Evolutionary conservation across 1,284 basidiomycete genomes (phyloP).

Genomic region (Vanrija pseudolonga): DNA sequence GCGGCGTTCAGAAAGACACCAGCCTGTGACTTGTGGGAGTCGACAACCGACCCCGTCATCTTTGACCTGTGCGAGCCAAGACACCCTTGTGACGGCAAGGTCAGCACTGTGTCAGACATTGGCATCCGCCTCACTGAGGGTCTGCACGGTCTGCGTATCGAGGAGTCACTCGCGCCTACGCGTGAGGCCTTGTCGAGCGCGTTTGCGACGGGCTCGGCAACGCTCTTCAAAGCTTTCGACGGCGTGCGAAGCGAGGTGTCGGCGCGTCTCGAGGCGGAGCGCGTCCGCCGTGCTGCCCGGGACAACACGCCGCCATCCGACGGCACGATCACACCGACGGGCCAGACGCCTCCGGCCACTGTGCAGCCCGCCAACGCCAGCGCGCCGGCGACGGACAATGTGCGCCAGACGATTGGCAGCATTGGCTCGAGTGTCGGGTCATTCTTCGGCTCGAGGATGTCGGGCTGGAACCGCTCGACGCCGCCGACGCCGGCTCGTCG

Average conservation of each 20-base stretch:
- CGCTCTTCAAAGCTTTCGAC: conserved; percentile 80
- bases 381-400: conserved; percentile 19
- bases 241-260: conserved; percentile 60
- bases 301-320: not conserved
- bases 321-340: conserved; percentile 1
- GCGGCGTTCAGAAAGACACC: conserved; percentile 75
- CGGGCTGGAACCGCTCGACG: not conserved
- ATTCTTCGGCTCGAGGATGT: conserved; percentile 38
- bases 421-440: conserved; percentile 41
- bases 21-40: conserved; percentile 82
- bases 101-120: conserved; percentile 81
- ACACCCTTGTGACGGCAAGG: conserved; percentile 83
- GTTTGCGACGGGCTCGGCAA: conserved; percentile 68
- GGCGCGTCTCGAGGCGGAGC: conserved; percentile 27
- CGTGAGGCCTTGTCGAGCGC: conserved; percentile 79
- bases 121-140: conserved; percentile 79
- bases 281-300: conserved; percentile 12
- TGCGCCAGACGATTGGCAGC: conserved; percentile 36
- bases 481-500: too few species aligned
- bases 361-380: not conserved
- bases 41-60: conserved; percentile 76
- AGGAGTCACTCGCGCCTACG: conserved; percentile 82
- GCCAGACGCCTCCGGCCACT: conserved; percentile 3
- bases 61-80: conserved; percentile 90
- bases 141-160: conserved; percentile 81